phyloP scores from a whole-genome alignment of 139 green algal species.

The Asterochloris erici region DNA sequence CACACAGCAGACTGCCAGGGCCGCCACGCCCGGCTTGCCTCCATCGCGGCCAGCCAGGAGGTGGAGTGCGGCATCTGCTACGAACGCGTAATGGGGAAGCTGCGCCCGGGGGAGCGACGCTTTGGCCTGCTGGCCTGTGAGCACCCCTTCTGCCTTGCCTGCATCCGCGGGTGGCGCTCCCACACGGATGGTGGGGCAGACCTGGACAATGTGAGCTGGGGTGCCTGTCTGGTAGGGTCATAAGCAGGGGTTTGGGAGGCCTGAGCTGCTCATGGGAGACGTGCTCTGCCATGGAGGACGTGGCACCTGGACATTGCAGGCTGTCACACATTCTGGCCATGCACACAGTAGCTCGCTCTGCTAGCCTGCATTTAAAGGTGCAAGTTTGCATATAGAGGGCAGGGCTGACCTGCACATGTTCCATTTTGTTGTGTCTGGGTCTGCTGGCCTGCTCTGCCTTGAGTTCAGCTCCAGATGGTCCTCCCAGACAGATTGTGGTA shows the following conservation, averaged over 20 bases:
- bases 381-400: neutral
- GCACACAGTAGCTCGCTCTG: neutral
- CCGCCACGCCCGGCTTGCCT: conserved; percentile 44
- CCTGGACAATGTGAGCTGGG: conserved; percentile 38
- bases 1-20: conserved; percentile 52
- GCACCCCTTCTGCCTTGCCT: conserved; percentile 81
- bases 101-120: conserved; percentile 30
- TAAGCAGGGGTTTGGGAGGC: neutral
- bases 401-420: neutral
- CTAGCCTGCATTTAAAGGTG: neutral
- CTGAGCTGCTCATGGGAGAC: neutral
- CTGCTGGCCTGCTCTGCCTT: neutral
- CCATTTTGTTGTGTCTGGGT: neutral
- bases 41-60: conserved; percentile 27
- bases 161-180: conserved; percentile 78
- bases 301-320: neutral
- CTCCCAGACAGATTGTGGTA: neutral
- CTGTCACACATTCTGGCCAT: neutral
- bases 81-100: conserved; percentile 64
- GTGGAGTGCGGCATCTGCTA: conserved; percentile 76
- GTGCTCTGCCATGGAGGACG: neutral
- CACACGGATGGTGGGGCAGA: conserved; percentile 39
- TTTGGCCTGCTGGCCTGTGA: conserved; percentile 84
- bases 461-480: neutral
- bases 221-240: neutral